Conservation (phyloP, 2,329 filamentous ascomycete species). For the Penicillium sp. region DNA sequence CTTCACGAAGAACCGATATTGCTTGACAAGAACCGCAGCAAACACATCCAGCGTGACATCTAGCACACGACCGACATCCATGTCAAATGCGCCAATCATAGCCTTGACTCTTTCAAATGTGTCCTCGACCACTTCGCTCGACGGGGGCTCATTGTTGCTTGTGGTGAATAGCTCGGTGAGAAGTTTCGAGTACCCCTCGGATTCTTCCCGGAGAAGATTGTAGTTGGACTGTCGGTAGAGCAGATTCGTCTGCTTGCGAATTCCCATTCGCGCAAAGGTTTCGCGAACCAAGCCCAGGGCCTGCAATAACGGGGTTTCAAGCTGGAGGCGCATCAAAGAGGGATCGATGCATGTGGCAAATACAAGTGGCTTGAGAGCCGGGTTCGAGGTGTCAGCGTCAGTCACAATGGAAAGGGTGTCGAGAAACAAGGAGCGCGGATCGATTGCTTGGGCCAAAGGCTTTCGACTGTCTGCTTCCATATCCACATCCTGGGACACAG, state of each 20-base stretch:
- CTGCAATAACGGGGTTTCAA: constrained; percentile 76
- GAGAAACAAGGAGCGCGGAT: constrained; percentile 70
- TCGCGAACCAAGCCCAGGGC: constrained; percentile 76
- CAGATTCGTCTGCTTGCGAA: constrained; percentile 86
- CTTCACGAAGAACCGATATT: constrained; percentile 91
- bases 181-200: constrained; percentile 94
- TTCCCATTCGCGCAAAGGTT: constrained; percentile 79
- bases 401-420: constrained; percentile 78
- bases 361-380: constrained; percentile 65
- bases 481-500: constrained; percentile 49
- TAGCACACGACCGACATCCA: constrained; percentile 90
- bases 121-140: constrained; percentile 72
- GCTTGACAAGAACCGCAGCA: constrained; percentile 87
- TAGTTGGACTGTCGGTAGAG: constrained; percentile 96
- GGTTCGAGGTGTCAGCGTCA: constrained; percentile 63
- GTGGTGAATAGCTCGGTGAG: constrained; percentile 94
- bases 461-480: constrained; percentile 44
- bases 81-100: constrained; percentile 92
- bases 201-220: constrained; percentile 91
- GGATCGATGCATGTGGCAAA: constrained; percentile 70
- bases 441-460: constrained; percentile 45
- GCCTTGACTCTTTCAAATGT: constrained; percentile 92
- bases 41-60: constrained; percentile 96
- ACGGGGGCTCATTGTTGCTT: constrained; percentile 70
- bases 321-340: constrained; percentile 70